Conservation (phyloP, 2,329 filamentous ascomycete species). For the Boeremia exigua region DNA sequence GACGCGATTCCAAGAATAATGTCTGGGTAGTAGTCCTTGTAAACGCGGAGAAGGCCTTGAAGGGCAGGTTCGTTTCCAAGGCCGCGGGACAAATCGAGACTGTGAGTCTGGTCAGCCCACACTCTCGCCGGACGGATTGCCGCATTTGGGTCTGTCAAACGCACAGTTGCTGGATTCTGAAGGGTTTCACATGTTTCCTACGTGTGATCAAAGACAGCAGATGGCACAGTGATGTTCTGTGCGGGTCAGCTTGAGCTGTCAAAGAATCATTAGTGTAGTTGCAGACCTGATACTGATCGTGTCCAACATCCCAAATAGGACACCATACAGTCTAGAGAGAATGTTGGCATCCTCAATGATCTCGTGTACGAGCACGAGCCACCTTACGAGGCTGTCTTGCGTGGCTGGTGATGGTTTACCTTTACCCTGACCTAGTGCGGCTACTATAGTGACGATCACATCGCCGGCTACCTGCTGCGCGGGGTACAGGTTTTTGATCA, state of each 20-base stretch:
- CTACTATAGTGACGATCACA: conserved; percentile 70
- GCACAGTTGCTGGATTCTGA: conserved; percentile 75
- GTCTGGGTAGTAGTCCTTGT: conserved; percentile 89
- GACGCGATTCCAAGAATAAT: conserved; percentile 77
- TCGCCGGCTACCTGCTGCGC: conserved; percentile 66
- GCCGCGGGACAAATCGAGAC: conserved; percentile 56
- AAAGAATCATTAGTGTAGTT: conserved; percentile 2
- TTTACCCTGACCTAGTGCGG: conserved; percentile 77
- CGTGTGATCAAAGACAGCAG: conserved; percentile 79
- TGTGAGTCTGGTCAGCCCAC: conserved; percentile 33
- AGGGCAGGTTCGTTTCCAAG: conserved; percentile 73
- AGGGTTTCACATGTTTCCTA: conserved; percentile 82
- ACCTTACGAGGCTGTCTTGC: conserved; percentile 75
- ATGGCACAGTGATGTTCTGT: conserved; percentile 67
- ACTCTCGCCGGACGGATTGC: neutral
- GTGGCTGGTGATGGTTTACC: conserved; percentile 74
- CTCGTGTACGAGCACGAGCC: conserved; percentile 79
- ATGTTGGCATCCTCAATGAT: conserved; percentile 67
- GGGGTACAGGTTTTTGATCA: conserved; percentile 80
- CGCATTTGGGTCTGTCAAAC: neutral
- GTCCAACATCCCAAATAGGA: conserved; percentile 82
- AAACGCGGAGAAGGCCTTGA: conserved; percentile 77
- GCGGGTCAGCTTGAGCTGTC: conserved; percentile 29
- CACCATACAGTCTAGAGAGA: conserved; percentile 73
- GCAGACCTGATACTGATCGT: conserved; percentile 74